Evolutionary conservation across 2,329 filamentous ascomycete species (phyloP).

Genomic region (Colletotrichum scovillei): DNA sequence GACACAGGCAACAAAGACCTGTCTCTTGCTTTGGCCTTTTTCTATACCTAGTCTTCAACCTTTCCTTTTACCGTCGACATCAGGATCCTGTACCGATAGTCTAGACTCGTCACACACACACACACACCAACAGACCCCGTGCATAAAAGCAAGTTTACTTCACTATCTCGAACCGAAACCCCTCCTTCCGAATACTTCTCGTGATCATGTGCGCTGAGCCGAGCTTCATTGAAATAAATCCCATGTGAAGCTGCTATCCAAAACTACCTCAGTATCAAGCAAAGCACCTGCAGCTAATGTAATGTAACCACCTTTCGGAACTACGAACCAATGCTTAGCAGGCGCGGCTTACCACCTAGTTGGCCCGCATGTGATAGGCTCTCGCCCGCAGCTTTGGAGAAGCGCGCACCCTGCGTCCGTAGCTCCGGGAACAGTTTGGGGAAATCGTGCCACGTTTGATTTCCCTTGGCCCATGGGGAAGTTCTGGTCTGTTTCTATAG

Average conservation of each 20-base stretch:
- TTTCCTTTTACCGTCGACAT: background rate
- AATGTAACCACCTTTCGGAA: conserved; percentile 3
- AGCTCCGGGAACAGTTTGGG: conserved; percentile 26
- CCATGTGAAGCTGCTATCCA: background rate
- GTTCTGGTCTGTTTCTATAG: background rate
- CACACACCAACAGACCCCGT: conserved; percentile 1
- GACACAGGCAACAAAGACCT: background rate
- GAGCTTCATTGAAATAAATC: background rate
- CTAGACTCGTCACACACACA: conserved; percentile 4
- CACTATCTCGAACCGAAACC: background rate
- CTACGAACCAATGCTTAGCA: conserved; percentile 12
- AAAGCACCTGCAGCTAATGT: too few relatives aligned
- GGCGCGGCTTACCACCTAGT: background rate
- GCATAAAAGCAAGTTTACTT: background rate
- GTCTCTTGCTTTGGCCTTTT: background rate
- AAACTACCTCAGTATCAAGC: too few relatives aligned
- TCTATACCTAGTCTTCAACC: background rate
- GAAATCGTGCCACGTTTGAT: background rate
- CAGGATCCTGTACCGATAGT: conserved; percentile 3
- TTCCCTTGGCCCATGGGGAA: background rate
- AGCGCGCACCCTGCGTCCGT: conserved; percentile 13
- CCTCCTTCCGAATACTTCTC: background rate
- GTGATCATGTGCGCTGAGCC: background rate
- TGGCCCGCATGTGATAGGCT: conserved; percentile 26
- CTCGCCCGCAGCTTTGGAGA: conserved; percentile 1